Base-by-base conservation (phyloP, 805 yeast species). In the Saturnispora zaruensis region DNA sequence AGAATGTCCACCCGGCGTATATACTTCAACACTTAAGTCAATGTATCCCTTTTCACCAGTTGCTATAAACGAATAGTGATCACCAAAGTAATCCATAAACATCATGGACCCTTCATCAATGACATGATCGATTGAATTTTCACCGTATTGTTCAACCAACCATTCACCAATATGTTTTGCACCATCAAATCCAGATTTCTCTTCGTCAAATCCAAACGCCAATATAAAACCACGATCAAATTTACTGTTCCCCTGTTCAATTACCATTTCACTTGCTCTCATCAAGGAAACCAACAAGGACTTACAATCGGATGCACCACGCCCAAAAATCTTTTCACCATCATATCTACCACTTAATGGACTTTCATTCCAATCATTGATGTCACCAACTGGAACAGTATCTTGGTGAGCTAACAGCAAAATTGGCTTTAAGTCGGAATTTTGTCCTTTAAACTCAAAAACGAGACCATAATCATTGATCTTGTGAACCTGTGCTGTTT, bases 131-230 rank as follows among this genome's bases (percentile, higher is more conserved):
- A 87, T 55, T 0, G 82, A 74, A 52, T 86, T 71, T 25, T 63
- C 57, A 6, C 95, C 95, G 57, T 78, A 82, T 49, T 73, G 72
- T 21, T 75, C 70, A 26, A 69, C 64, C 20, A 87, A 59, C 51
- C 66, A 67, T 37, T 71, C 54, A 9, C 75, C 72, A 18, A 87
- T 66, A n/a, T 65, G 49, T 1, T 60, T 55, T 6, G 95, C 95
- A 47, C 91, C 90, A 6, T 69, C 63, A 18, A 55, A 51, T 5
- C 95, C 95, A 34, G 77, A 71, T 36, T 77, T 74, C 61, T 87
- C 96, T 67, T 87, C 96, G 60, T 87, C 95, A 56, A 78, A 84
- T 1, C 95, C 95, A 59, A 82, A 78, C 0, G 86, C 79, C 2
- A 82, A 61, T 9, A 87, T 53, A 14, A 85, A 62, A 1, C 87